phyloP scores from a whole-genome alignment of 2,329 filamentous ascomycete species.

The Hypoxylon sp. region DNA sequence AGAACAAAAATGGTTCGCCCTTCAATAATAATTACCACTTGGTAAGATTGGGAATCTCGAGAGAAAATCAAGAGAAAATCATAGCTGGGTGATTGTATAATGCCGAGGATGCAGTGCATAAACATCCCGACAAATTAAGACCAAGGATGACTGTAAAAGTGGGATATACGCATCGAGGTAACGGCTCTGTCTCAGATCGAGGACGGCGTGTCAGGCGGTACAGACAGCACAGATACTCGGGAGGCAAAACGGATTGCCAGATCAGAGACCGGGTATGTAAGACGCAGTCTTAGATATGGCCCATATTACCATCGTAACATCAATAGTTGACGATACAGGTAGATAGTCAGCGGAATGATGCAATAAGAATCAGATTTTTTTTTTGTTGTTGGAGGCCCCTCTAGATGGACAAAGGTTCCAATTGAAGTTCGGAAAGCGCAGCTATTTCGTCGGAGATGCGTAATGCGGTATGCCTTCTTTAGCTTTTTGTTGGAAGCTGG shows the following conservation, averaged over 20 bases:
- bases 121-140: constrained; percentile 12
- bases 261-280: constrained; percentile 42
- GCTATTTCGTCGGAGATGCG: constrained; percentile 31
- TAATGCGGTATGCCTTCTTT: constrained; percentile 5
- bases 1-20: constrained; percentile 3
- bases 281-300: constrained; percentile 28
- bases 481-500: constrained; percentile 30
- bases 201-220: constrained; percentile 27
- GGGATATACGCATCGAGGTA: constrained; percentile 38
- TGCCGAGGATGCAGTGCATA: constrained; percentile 13
- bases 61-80: neutral
- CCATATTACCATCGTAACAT: constrained; percentile 22
- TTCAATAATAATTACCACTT: constrained; percentile 8
- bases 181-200: constrained; percentile 41
- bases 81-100: constrained; percentile 14
- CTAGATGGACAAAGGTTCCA: constrained; percentile 11
- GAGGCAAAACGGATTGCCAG: constrained; percentile 44
- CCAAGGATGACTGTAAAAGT: constrained; percentile 14
- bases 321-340: constrained; percentile 19
- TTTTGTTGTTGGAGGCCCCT: constrained; percentile 5
- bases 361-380: constrained; percentile 16
- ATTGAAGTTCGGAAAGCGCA: constrained; percentile 8
- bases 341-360: constrained; percentile 25
- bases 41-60: constrained; percentile 19
- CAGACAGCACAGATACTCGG: constrained; percentile 40